Conservation (phyloP, 371 early-diverging fungal genomes). For the Mortierella sp. region DNA sequence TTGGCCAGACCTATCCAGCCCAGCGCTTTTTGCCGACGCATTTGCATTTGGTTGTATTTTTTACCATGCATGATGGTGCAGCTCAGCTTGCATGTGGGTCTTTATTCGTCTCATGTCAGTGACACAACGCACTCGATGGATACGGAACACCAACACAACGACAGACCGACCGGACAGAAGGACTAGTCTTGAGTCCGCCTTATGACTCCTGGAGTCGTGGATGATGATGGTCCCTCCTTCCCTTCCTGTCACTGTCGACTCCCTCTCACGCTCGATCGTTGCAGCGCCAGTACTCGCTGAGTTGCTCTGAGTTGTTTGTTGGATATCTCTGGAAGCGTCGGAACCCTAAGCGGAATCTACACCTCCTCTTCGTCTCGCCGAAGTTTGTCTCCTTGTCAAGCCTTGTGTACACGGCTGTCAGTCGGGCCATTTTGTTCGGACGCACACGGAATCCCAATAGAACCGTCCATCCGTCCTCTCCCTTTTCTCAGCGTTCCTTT, state of each 20-base stretch:
- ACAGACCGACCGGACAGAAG: neutral
- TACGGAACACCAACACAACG: neutral
- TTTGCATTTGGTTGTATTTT: neutral
- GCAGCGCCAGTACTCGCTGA: neutral
- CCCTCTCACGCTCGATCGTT: neutral
- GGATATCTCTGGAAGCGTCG: neutral
- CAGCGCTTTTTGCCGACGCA: neutral
- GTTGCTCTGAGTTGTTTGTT: constrained; percentile 7
- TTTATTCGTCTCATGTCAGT: constrained; percentile 1
- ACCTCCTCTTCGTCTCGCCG: neutral
- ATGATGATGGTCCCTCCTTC: neutral
- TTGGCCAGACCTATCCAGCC: neutral
- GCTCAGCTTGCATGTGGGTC: constrained; percentile 1
- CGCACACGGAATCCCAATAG: neutral
- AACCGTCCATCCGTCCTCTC: neutral
- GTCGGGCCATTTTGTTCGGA: neutral
- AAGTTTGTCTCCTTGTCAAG: neutral
- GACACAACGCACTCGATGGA: neutral
- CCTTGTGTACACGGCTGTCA: neutral
- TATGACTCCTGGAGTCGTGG: neutral
- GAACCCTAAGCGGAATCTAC: neutral
- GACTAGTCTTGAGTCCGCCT: neutral
- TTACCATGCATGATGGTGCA: constrained; percentile 9
- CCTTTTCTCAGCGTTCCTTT: neutral
- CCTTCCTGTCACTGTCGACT: neutral